Evolutionary conservation across 805 yeast genomes (phyloP).

Genomic region (Komagataella mondaviorum): DNA sequence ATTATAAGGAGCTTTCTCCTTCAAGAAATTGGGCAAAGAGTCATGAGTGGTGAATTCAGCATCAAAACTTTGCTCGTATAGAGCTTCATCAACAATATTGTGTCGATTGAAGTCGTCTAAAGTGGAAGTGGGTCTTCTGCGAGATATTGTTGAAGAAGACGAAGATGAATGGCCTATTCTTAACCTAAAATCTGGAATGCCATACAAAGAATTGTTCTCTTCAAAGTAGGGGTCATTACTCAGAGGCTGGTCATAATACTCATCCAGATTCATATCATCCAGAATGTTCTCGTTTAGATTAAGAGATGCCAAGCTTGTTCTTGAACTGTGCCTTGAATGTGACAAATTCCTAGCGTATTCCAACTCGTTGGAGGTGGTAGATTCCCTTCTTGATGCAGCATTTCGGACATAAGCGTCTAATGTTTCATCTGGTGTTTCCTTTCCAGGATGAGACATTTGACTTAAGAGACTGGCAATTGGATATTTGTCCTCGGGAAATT

Average conservation of each 20-base stretch:
- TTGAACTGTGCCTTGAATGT: background rate
- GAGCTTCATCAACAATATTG: background rate
- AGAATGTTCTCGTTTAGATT: background rate
- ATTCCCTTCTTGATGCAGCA: background rate
- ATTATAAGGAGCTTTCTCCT: background rate
- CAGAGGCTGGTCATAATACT: background rate
- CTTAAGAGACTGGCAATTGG: background rate
- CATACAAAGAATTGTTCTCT: background rate
- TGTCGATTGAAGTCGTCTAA: background rate
- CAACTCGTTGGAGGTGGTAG: background rate
- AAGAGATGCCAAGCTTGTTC: background rate
- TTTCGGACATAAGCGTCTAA: background rate
- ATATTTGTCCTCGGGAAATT: background rate
- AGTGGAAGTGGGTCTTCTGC: background rate
- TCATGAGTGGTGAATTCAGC: background rate
- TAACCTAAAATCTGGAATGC: background rate
- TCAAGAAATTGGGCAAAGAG: background rate
- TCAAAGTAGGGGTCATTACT: background rate
- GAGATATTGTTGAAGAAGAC: background rate
- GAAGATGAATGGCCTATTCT: background rate
- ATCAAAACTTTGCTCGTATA: background rate
- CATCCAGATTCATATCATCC: background rate
- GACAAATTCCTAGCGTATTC: background rate
- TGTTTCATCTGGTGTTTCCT: background rate
- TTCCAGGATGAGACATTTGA: background rate